A percentile compares a stretch with the other conserved stretches of the same genome.
These are phyloP conservation scores for Moniliella sp. DNA, from an alignment of 1,284 basidiomycete genomes.

Conservation along the genomic window DNA sequence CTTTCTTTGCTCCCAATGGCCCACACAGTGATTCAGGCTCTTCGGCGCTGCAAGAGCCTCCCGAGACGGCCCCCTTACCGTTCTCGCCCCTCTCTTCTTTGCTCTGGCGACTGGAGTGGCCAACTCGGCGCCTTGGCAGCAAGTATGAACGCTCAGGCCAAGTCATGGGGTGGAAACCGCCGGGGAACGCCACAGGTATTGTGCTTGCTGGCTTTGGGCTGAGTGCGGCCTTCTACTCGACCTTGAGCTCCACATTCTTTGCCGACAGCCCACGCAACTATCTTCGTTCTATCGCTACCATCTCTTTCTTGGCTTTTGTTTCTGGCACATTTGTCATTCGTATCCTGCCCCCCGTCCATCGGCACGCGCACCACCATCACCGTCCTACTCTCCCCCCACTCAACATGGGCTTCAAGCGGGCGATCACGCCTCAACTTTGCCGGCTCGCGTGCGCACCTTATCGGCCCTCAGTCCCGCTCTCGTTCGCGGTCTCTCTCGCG, in stretches of 20 bases:
- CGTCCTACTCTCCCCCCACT: too few relatives aligned
- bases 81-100: constrained; percentile 11
- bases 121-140: constrained; percentile 28
- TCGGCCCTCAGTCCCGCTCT: neutral
- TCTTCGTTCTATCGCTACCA: constrained; percentile 48
- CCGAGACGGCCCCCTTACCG: constrained; percentile 2
- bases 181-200: constrained; percentile 49
- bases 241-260: constrained; percentile 46
- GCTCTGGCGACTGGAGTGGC: constrained; percentile 16
- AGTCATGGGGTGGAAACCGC: constrained; percentile 13
- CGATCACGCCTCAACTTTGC: neutral
- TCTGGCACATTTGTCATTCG: constrained; percentile 47
- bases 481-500: too few relatives aligned
- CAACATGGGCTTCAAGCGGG: neutral
- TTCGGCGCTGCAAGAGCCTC: neutral
- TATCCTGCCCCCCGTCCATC: constrained; percentile 26
- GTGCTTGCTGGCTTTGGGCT: constrained; percentile 64
- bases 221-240: constrained; percentile 57
- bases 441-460: neutral
- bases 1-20: constrained; percentile 1
- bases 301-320: constrained; percentile 49
- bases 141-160: constrained; percentile 32
- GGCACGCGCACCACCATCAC: too few relatives aligned
- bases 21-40: too few relatives aligned
- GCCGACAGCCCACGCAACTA: constrained; percentile 52